Evolutionary conservation across 352 stramenopile genomes (phyloP).

Genomic region (Globisporangium orthogonon): DNA sequence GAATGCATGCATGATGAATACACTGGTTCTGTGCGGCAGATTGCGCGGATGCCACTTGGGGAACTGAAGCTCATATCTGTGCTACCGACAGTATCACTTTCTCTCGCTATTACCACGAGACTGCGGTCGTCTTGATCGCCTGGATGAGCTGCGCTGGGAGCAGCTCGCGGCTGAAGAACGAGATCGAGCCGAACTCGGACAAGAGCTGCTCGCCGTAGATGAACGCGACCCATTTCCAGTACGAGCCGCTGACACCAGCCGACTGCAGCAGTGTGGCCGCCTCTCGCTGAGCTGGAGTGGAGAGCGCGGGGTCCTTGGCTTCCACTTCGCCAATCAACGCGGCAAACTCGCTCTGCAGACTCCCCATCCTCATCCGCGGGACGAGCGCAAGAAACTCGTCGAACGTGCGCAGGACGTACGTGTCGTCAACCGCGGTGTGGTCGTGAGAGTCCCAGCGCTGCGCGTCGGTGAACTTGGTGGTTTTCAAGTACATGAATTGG

Average conservation of each 20-base stretch:
- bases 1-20: not conserved
- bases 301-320: slow-evolving; percentile 4
- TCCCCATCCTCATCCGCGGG: slow-evolving; percentile 2
- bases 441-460: slow-evolving; percentile 11
- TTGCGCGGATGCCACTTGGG: no score
- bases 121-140: slow-evolving; percentile 35
- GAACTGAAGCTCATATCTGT: no score
- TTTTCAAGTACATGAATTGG: slow-evolving; percentile 24
- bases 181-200: slow-evolving; percentile 36
- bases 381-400: slow-evolving; percentile 21
- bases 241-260: slow-evolving; percentile 9
- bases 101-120: slow-evolving; percentile 19
- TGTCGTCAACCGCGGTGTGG: slow-evolving; percentile 18
- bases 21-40: no score
- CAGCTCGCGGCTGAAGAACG: slow-evolving; percentile 40
- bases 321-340: slow-evolving; percentile 15
- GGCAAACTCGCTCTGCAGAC: slow-evolving; percentile 14
- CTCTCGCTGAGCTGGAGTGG: slow-evolving; percentile 6
- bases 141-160: slow-evolving; percentile 38
- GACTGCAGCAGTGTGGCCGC: slow-evolving; percentile 6
- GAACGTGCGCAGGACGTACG: slow-evolving; percentile 22
- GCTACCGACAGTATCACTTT: no score
- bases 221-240: slow-evolving; percentile 34
- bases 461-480: slow-evolving; percentile 15
- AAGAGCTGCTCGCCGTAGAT: slow-evolving; percentile 32